Base-by-base conservation (phyloP, 2,329 filamentous ascomycete genomes). In the Ceratocystis huliohia region DNA sequence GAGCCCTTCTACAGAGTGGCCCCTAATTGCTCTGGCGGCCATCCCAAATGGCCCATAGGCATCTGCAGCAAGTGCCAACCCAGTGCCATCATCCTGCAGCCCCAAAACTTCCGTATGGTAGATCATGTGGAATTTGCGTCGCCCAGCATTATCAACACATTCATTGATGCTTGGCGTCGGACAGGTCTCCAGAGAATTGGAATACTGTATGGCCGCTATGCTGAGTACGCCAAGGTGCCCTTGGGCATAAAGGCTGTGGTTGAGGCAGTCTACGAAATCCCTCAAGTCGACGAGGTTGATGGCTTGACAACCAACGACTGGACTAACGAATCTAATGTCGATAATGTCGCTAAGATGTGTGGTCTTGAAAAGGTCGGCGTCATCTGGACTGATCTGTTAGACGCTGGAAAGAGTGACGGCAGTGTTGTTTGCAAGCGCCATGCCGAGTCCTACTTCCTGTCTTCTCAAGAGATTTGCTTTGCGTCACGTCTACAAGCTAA, bases 1-100 rank as follows among this genome's bases (percentile, higher is more conserved):
- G 95, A 99, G 75, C 93, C 93, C 0, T 96, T 89, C 76, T 96
- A 91, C 75, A 85, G 93, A 71, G 93, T 99, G 68, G 88, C 86
- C 74, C 86, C 83, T 63, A 86, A 96, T 72, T 99, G 94, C 73
- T 93, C 95, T 0, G 92, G 91, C 0, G 94, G 94, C 1, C 94
- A 99, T 76, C 88, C 91, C 20, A 84, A 88, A 53, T 99, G 94
- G 86, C 94, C 94, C 2, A 91, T 95, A 71, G 94, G 94, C 17
- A 97, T 99, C 70, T 99, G 94, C 78, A 95, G 90, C 67, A 99
- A 97, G 75, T 99, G 94, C 72, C 95, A 99, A 74, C 94, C 94
- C 6, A 96, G 93, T 70, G 93, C 94, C 66, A 99, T 99, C 73
- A 96, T 91, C 10, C 79, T 99, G 65, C 92, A 97, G 73, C 91